A percentile compares a stretch with the other conserved stretches of the same genome.
phyloP scores from a whole-genome alignment of 169 alveolate genomes.

The Eimeria maxima region DNA sequence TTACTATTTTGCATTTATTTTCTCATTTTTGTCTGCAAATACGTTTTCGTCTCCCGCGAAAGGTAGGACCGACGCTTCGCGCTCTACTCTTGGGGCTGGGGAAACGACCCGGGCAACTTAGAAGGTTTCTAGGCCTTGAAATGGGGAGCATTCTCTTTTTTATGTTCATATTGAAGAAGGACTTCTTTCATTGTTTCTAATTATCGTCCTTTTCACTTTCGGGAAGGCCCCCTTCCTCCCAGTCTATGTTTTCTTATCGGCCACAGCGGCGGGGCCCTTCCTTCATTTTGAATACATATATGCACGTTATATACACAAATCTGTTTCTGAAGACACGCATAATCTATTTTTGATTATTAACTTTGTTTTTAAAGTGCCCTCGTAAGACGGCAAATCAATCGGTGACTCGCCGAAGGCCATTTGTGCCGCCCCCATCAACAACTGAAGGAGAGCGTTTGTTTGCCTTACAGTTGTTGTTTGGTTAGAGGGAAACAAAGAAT shows the following conservation, averaged over 20 bases:
- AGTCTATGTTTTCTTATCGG: background rate
- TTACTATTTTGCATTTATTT: too few species aligned
- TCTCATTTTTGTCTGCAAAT: background rate
- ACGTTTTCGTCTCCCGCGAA: background rate
- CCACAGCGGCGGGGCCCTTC: background rate
- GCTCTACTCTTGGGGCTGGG: constrained; percentile 33
- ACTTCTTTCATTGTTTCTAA: background rate
- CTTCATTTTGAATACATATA: background rate
- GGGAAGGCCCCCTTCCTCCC: background rate
- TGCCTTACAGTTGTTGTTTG: background rate
- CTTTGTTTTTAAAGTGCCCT: background rate
- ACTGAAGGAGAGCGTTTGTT: background rate
- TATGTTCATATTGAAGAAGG: background rate
- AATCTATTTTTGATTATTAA: background rate
- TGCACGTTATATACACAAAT: too few species aligned
- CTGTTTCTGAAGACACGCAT: too few species aligned
- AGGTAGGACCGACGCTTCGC: background rate
- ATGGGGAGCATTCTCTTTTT: background rate
- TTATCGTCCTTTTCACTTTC: background rate
- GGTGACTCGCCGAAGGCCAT: background rate
- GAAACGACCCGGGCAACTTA: background rate
- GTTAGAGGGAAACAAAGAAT: background rate
- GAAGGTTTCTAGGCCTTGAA: background rate
- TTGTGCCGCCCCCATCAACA: too few species aligned
- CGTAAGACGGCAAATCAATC: background rate